Evolutionary conservation across 306 rosid species (phyloP).

Genomic region (Carpinus viminea): DNA sequence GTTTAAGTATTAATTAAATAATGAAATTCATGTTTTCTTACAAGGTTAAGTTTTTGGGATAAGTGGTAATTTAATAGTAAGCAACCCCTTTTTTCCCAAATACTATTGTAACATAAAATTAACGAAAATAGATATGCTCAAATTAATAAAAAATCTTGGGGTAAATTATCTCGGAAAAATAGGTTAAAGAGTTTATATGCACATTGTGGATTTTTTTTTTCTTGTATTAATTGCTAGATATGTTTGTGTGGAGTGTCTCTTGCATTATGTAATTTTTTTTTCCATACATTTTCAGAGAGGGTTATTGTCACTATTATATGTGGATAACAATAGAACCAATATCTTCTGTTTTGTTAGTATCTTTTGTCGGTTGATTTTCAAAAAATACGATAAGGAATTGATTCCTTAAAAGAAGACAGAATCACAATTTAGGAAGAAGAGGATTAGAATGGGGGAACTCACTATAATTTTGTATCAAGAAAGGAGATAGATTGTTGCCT

Average conservation of each 20-base stretch:
- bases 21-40: no score
- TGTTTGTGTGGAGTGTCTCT: not conserved
- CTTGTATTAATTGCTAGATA: not conserved
- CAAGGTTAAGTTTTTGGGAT: no score
- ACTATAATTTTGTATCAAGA: not conserved
- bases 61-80: not conserved
- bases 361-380: not conserved
- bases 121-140: not conserved
- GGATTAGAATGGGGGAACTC: not conserved
- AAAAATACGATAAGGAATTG: not conserved
- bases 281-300: not conserved
- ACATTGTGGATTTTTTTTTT: not conserved
- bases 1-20: no score
- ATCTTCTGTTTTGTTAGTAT: not conserved
- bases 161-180: not conserved
- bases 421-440: not conserved
- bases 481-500: not conserved
- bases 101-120: not conserved
- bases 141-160: not conserved
- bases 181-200: not conserved
- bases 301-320: not conserved
- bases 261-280: not conserved
- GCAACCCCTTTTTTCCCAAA: not conserved
- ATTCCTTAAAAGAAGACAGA: not conserved
- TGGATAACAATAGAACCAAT: not conserved